A percentile compares a stretch with the other conserved stretches of the same genome.
Conservation (phyloP, 1,284 basidiomycete species). For the Spongispora temasekensis region DNA sequence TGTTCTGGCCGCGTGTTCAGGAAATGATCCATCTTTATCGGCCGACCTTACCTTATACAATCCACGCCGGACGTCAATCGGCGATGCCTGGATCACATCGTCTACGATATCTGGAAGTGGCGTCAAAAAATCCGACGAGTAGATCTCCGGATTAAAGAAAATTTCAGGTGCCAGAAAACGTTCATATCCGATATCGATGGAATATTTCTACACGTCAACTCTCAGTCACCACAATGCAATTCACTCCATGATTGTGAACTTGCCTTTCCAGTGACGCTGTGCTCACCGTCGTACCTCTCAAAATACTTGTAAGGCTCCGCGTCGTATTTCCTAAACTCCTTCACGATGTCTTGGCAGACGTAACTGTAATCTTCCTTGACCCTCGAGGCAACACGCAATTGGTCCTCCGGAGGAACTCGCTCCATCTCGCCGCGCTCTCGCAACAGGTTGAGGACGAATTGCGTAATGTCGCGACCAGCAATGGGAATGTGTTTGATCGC, state of each 20-base stretch:
- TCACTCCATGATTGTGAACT: constrained; percentile 23
- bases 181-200: constrained; percentile 95
- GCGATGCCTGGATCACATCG: constrained; percentile 92
- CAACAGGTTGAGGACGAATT: constrained; percentile 96
- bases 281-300: constrained; percentile 91
- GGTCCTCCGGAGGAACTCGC: constrained; percentile 95
- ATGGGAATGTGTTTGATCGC: constrained; percentile 99
- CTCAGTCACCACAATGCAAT: background rate
- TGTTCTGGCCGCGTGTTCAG: constrained; percentile 59
- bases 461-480: constrained; percentile 95
- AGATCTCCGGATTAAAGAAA: constrained; percentile 99
- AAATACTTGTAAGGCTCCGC: constrained; percentile 97
- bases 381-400: constrained; percentile 87
- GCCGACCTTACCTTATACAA: constrained; percentile 77
- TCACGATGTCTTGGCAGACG: constrained; percentile 98
- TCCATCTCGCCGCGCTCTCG: constrained; percentile 91
- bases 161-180: constrained; percentile 99
- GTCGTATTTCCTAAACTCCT: constrained; percentile 99
- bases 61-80: constrained; percentile 93
- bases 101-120: constrained; percentile 98
- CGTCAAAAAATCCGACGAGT: constrained; percentile 96
- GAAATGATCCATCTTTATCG: background rate
- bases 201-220: constrained; percentile 66
- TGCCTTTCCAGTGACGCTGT: constrained; percentile 90
- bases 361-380: constrained; percentile 99